These are phyloP conservation scores for Chlorophyllum brunneum DNA, from an alignment of 768 basidiomycete species.

Conservation along the genomic window DNA sequence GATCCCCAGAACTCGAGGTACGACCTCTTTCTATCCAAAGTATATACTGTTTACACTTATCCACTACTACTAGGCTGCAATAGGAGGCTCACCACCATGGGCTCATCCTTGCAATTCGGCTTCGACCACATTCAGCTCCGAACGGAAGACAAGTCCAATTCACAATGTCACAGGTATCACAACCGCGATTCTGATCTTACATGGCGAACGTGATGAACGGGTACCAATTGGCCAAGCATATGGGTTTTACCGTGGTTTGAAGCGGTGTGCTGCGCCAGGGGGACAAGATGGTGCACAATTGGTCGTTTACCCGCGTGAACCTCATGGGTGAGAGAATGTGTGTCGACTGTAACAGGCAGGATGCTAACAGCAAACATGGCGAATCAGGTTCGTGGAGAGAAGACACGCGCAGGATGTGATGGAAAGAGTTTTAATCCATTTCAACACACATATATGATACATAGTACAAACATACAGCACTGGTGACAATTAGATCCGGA, in stretches of 20 bases:
- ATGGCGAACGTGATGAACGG: conserved; percentile 51
- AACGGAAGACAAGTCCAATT: conserved; percentile 27
- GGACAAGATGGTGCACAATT: conserved; percentile 26
- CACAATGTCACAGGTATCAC: conserved; percentile 35
- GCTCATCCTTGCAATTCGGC: conserved; percentile 9
- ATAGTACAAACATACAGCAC: background rate
- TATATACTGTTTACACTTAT: background rate
- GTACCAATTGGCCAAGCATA: conserved; percentile 37
- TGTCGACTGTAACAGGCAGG: background rate
- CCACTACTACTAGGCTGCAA: conserved; percentile 20
- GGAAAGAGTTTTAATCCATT: conserved; percentile 24
- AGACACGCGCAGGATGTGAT: conserved; percentile 28
- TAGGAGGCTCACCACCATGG: conserved; percentile 30
- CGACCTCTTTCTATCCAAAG: background rate
- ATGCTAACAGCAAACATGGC: no score
- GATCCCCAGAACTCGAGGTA: conserved; percentile 32
- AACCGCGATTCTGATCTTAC: conserved; percentile 43
- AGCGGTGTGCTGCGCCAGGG: conserved; percentile 25
- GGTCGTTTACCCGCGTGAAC: conserved; percentile 31
- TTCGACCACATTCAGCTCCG: conserved; percentile 1
- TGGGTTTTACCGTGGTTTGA: conserved; percentile 30
- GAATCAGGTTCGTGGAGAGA: conserved; percentile 31
- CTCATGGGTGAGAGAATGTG: conserved; percentile 26
- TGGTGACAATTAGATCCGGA: background rate
- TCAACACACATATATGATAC: conserved; percentile 23